Percentiles rank a stretch among this genome's conserved stretches.
These are phyloP conservation scores for Nicotiana attenuata DNA, from an alignment of 257 asterid species.

Conservation along the genomic window DNA sequence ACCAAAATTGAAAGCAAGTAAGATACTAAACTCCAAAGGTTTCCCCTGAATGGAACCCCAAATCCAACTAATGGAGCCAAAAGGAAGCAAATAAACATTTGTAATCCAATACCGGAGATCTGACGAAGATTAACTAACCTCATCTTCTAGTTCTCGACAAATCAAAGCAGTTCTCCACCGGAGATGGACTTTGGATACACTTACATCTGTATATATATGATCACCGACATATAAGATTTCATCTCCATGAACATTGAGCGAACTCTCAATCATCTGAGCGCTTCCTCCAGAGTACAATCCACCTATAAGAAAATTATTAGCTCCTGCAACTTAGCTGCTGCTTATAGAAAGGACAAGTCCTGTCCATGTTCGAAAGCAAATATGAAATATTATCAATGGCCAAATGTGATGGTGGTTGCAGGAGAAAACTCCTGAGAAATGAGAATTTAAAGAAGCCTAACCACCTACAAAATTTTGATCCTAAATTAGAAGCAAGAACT, in stretches of 20 bases:
- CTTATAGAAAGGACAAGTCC: background rate
- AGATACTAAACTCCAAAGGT: background rate
- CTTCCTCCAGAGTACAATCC: slow-evolving; percentile 91
- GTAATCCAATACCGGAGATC: background rate
- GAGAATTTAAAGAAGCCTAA: slow-evolving; percentile 1
- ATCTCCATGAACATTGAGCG: slow-evolving; percentile 80
- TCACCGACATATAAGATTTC: slow-evolving; percentile 90
- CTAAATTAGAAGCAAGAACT: background rate
- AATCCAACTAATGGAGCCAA: background rate
- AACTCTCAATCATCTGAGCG: slow-evolving; percentile 89
- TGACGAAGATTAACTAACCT: slow-evolving; percentile 39
- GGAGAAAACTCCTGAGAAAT: background rate
- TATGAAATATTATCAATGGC: background rate
- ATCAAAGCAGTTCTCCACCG: slow-evolving; percentile 94
- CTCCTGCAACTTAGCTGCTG: background rate
- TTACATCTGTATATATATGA: slow-evolving; percentile 89
- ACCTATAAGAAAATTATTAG: slow-evolving; percentile 34
- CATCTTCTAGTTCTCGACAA: slow-evolving; percentile 88
- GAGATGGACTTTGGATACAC: slow-evolving; percentile 87
- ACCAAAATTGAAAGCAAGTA: background rate
- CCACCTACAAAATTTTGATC: background rate
- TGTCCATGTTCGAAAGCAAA: background rate
- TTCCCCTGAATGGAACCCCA: background rate
- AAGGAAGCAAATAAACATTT: background rate
- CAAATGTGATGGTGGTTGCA: background rate